phyloP scores from a whole-genome alignment of 106 monocot species.

The Apostasia shenzhenica region DNA sequence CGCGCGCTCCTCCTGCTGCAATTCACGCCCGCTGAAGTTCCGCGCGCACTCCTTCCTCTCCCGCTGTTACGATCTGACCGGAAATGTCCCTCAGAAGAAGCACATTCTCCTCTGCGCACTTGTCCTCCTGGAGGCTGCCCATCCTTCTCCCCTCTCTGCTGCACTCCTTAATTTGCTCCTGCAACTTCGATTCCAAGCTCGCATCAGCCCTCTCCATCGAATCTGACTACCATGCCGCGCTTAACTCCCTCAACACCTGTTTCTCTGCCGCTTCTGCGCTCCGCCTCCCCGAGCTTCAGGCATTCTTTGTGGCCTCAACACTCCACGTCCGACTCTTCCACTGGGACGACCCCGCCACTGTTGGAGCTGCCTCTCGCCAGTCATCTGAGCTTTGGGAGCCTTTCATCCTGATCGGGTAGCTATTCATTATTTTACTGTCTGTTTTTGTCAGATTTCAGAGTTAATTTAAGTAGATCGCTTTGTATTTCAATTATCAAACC shows the following conservation, averaged over 20 bases:
- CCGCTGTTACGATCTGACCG: conserved; percentile 55
- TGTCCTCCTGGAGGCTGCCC: conserved; percentile 23
- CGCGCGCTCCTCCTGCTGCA: conserved; percentile 66
- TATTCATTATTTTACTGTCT: neutral
- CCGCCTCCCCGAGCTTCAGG: conserved; percentile 45
- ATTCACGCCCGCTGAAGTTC: conserved; percentile 61
- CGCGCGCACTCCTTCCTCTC: conserved; percentile 60
- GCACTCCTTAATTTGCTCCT: conserved; percentile 45
- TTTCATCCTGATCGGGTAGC: conserved; percentile 48
- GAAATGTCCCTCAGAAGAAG: conserved; percentile 40
- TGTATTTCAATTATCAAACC: no score
- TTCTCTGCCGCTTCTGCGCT: conserved; percentile 29
- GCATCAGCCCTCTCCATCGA: conserved; percentile 56
- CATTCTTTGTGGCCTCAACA: conserved; percentile 73
- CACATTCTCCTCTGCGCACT: conserved; percentile 48
- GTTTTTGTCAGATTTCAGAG: no score
- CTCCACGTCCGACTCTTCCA: conserved; percentile 73
- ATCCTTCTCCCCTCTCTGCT: neutral
- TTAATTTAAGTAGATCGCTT: no score
- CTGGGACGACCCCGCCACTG: conserved; percentile 62
- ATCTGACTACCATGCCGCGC: conserved; percentile 47
- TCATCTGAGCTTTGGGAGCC: conserved; percentile 52
- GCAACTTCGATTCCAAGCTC: conserved; percentile 74
- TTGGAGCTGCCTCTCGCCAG: conserved; percentile 37
- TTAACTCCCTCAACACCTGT: conserved; percentile 32